Conservation (phyloP, 169 alveolate genomes). For the Plasmodium chabaudi region DNA sequence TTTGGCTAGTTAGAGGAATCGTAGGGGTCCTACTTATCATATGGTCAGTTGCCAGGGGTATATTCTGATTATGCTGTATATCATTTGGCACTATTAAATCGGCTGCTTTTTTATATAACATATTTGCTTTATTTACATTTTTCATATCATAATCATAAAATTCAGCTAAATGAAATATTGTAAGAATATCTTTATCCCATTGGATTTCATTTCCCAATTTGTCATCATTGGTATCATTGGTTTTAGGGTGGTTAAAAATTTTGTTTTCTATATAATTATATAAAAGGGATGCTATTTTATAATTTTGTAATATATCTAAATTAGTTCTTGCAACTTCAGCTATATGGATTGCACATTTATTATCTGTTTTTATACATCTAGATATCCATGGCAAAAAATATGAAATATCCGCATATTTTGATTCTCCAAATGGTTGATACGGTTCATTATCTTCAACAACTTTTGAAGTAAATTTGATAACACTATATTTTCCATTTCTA, state of each 20-base stretch:
- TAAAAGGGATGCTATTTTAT: slow-evolving; percentile 5
- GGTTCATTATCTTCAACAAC: slow-evolving; percentile 40
- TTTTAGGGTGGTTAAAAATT: neutral
- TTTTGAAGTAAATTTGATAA: slow-evolving; percentile 23
- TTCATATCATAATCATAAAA: slow-evolving; percentile 47
- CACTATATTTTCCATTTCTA: slow-evolving; percentile 64
- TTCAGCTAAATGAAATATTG: slow-evolving; percentile 40
- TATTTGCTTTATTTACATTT: slow-evolving; percentile 10
- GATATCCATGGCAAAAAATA: slow-evolving; percentile 47
- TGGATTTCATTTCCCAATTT: neutral
- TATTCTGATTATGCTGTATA: neutral
- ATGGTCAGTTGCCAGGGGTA: neutral
- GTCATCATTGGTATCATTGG: no score
- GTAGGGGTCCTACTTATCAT: slow-evolving; percentile 1
- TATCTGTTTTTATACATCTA: slow-evolving; percentile 32
- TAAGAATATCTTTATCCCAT: neutral
- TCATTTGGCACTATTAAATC: slow-evolving; percentile 8
- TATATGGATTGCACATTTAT: slow-evolving; percentile 22
- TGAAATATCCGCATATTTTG: slow-evolving; percentile 18
- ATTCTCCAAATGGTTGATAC: slow-evolving; percentile 25
- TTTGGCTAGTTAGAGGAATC: slow-evolving; percentile 18
- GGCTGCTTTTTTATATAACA: slow-evolving; percentile 21
- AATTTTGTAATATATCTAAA: slow-evolving; percentile 36
- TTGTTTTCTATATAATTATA: slow-evolving; percentile 32
- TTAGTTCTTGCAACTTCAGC: slow-evolving; percentile 43